A percentile compares a stretch with the other conserved stretches of the same genome.
phyloP scores from a whole-genome alignment of 1,284 basidiomycete genomes.

The Pyrrhoderma lamaoense region DNA sequence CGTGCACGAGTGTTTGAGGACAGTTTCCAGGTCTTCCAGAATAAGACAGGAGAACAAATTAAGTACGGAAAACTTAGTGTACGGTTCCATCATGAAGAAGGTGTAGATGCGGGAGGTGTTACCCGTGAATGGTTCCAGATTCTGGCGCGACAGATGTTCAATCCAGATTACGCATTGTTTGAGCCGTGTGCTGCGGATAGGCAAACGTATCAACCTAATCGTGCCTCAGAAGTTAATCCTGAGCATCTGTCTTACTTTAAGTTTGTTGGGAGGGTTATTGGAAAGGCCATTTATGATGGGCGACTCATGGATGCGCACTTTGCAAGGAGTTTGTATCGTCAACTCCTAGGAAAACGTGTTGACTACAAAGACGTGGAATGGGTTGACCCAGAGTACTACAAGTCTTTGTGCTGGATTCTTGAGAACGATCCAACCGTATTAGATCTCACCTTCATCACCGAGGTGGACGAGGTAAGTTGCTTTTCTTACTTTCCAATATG shows the following conservation, averaged over 20 bases:
- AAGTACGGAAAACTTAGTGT: conserved; percentile 98
- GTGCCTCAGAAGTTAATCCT: conserved; percentile 89
- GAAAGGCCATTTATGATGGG: conserved; percentile 93
- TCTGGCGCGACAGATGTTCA: conserved; percentile 97
- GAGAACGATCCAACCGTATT: conserved; percentile 84
- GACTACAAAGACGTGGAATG: conserved; percentile 94
- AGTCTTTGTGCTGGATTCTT: conserved; percentile 85
- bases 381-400: conserved; percentile 96
- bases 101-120: conserved; percentile 97
- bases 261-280: conserved; percentile 96
- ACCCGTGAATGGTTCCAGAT: conserved; percentile 99
- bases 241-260: conserved; percentile 98
- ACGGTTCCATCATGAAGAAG: conserved; percentile 96
- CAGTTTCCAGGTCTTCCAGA: conserved; percentile 87
- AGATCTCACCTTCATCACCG: conserved; percentile 85
- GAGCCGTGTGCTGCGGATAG: conserved; percentile 94
- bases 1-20: conserved; percentile 95
- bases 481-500: conserved; percentile 12
- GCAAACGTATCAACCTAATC: conserved; percentile 94
- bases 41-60: conserved; percentile 91
- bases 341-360: conserved; percentile 85
- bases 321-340: conserved; percentile 89
- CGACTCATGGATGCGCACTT: conserved; percentile 98
- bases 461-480: conserved; percentile 76
- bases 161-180: conserved; percentile 98